These are phyloP conservation scores for Naganishia vaughanmartiniae DNA, from an alignment of 768 basidiomycete genomes.

Conservation along the genomic window DNA sequence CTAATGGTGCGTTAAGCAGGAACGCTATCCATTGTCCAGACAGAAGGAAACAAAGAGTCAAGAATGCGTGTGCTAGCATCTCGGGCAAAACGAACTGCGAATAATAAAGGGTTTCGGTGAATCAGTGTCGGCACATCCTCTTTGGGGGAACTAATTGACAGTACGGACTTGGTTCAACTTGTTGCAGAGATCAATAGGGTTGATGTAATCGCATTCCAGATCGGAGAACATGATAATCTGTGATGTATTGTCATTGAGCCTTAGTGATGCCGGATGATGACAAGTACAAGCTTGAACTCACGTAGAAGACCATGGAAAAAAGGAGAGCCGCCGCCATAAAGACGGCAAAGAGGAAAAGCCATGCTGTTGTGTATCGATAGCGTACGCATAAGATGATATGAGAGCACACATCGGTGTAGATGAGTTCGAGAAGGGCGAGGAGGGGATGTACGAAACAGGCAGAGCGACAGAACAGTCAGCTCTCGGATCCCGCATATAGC, in stretches of 20 bases:
- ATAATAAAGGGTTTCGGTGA: not conserved
- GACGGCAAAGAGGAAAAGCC: slow-evolving; percentile 95
- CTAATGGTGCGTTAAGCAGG: slow-evolving; percentile 78
- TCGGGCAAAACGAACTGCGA: slow-evolving; percentile 92
- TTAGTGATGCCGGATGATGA: not conserved
- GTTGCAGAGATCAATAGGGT: slow-evolving; percentile 99
- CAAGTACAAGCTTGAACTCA: slow-evolving; percentile 56
- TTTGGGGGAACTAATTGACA: slow-evolving; percentile 7
- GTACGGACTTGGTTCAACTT: slow-evolving; percentile 86
- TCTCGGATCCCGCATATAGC: too few relatives aligned
- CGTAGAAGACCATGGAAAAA: slow-evolving; percentile 99
- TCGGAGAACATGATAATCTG: slow-evolving; percentile 99
- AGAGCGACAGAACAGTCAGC: not conserved
- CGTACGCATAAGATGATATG: not conserved
- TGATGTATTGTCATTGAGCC: not conserved
- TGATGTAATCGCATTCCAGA: slow-evolving; percentile 99
- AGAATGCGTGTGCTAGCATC: slow-evolving; percentile 88
- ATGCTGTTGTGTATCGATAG: slow-evolving; percentile 59
- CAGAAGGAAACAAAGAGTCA: slow-evolving; percentile 84
- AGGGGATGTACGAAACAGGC: not conserved
- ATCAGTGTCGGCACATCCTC: not conserved
- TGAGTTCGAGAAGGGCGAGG: not conserved
- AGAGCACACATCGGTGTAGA: not conserved
- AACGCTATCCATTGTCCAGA: slow-evolving; percentile 94
- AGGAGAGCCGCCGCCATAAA: slow-evolving; percentile 89